Evolutionary conservation across 1,284 basidiomycete species (phyloP).

Genomic region (Sphaerobolus stellatus): DNA sequence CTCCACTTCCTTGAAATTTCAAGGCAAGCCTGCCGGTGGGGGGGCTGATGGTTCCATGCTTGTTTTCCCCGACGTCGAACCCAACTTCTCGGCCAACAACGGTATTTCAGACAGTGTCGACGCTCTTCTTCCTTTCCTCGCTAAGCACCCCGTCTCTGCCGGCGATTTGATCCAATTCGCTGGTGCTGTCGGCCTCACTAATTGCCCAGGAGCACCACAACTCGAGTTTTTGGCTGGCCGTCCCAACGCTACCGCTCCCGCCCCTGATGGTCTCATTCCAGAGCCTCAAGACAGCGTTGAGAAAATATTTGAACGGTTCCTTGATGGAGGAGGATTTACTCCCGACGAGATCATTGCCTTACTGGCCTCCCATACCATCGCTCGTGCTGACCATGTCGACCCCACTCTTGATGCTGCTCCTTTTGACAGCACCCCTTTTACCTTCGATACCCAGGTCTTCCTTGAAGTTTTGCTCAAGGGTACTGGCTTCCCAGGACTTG

Average conservation of each 20-base stretch:
- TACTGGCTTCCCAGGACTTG: constrained; percentile 10
- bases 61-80: constrained; percentile 17
- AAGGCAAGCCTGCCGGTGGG: constrained; percentile 11
- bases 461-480: constrained; percentile 17
- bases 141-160: constrained; percentile 7
- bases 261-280: constrained; percentile 16
- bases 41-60: constrained; percentile 23
- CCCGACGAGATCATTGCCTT: constrained; percentile 14
- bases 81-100: constrained; percentile 11
- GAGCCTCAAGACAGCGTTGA: constrained; percentile 14
- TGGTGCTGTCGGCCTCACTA: constrained; percentile 33
- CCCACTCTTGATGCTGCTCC: constrained; percentile 13
- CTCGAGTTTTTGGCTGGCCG: constrained; percentile 19
- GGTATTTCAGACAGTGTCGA: constrained; percentile 10
- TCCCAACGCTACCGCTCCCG: constrained; percentile 19
- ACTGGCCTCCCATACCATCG: constrained; percentile 16
- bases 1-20: constrained; percentile 5
- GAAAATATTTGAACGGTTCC: constrained; percentile 15
- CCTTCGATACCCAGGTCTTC: constrained; percentile 20
- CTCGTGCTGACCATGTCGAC: constrained; percentile 18
- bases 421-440: constrained; percentile 24
- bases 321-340: constrained; percentile 15
- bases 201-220: constrained; percentile 21
- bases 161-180: constrained; percentile 40
- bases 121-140: constrained; percentile 3